These are phyloP conservation scores for Chlamydomonas incerta DNA, from an alignment of 139 green algal genomes.

Conservation along the genomic window DNA sequence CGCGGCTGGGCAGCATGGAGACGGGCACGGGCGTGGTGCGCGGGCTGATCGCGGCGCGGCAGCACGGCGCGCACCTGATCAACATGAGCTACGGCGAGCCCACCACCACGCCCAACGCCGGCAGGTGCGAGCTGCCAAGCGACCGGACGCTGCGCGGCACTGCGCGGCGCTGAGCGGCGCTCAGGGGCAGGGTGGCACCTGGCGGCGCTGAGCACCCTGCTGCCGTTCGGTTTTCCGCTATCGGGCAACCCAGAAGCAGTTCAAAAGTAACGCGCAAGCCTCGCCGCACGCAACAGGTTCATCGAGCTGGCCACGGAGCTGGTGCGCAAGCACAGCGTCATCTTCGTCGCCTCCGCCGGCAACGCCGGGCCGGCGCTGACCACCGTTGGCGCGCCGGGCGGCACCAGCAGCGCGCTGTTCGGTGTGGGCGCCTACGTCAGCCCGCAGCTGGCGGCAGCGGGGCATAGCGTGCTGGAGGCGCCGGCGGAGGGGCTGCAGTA, in stretches of 20 bases:
- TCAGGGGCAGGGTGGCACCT: too few relatives aligned
- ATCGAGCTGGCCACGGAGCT: slow-evolving; percentile 75
- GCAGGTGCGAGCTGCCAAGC: too few relatives aligned
- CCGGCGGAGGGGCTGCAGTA: slow-evolving; percentile 72
- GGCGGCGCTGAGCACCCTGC: too few relatives aligned
- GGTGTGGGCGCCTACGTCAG: slow-evolving; percentile 89
- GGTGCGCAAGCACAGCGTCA: slow-evolving; percentile 87
- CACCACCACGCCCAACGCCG: slow-evolving; percentile 76
- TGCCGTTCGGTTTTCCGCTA: too few relatives aligned
- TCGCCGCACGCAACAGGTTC: slow-evolving; percentile 1
- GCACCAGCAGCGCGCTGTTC: slow-evolving; percentile 80
- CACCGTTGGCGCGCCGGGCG: slow-evolving; percentile 89
- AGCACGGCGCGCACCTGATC: slow-evolving; percentile 78
- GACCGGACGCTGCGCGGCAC: too few relatives aligned
- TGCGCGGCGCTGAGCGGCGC: too few relatives aligned
- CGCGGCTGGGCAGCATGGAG: slow-evolving; percentile 87
- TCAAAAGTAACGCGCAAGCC: neutral
- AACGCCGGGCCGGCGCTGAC: slow-evolving; percentile 90
- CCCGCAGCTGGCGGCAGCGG: slow-evolving; percentile 80
- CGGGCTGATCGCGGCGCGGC: slow-evolving; percentile 74
- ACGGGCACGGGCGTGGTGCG: slow-evolving; percentile 81
- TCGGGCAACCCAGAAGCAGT: too few relatives aligned
- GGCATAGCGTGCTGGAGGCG: slow-evolving; percentile 72
- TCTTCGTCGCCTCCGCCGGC: slow-evolving; percentile 86
- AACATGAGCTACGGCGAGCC: slow-evolving; percentile 91